Evolutionary conservation across 2,329 filamentous ascomycete genomes (phyloP), one percentile per base, ranked within the genome.

Genomic region (Teratosphaeria gauchensis): DNA sequence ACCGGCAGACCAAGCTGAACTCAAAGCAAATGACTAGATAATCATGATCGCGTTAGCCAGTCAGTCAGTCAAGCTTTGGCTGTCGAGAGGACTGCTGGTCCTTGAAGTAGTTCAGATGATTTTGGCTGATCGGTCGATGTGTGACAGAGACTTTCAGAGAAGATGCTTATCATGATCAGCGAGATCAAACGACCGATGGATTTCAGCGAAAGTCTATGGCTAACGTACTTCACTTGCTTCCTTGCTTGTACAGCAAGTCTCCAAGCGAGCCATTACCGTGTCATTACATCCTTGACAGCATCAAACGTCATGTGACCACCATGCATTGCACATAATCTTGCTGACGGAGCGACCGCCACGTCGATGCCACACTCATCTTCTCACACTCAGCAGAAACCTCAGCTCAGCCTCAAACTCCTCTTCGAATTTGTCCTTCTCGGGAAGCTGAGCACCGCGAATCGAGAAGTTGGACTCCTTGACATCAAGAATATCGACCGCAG

Each of bases 401-500:
- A 60, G 24, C 56, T 60, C 60, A 4, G 46, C 53, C 48, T 48
- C n/a, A 31, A 58, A 62, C 53, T 58, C n/a, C 56, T 52, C n/a
- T 38, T 56, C 55, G 56, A 53, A 54, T 4, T 58, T 51, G 12
- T 56, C 53, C 31, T 54, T 56, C 46, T 56, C 42, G 5, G 33
- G 48, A 2, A 33, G 8, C n/a, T 30, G 33, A 3, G 6, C 24
- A 21, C 53, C 38, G 19, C 48, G 28, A 12, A 7, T 19, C 5
- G 16, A n/a, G 33, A 65, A 65, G 52, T 63, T 61, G 55, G 35
- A n/a, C 11, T 61, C 59, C 11, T 53, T 56, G 9, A 71, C 46
- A 51, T 64, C 38, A 12, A 71, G 24, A 4, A 71, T 56, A 38
- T 68, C 61, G 3, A 70, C 56, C 8, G 62, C 68, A 2, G 68